A percentile compares a stretch with the other conserved stretches of the same genome.
phyloP scores from a whole-genome alignment of 768 basidiomycete genomes.

The Fomitopsis pulvina region DNA sequence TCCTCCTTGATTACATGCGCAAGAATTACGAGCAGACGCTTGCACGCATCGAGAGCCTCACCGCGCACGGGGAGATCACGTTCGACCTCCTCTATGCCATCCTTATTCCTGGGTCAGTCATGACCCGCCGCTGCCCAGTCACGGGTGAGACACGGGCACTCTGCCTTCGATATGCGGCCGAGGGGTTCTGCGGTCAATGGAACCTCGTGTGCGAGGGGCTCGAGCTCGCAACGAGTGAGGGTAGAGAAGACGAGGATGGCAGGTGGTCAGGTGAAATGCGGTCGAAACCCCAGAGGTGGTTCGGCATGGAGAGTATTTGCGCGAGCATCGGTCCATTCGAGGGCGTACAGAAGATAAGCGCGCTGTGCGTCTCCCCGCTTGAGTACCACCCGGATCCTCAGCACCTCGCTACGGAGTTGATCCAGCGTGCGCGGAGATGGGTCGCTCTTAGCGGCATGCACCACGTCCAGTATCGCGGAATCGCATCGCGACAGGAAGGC shows the following conservation, averaged over 20 bases:
- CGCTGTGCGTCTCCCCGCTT: constrained; percentile 46
- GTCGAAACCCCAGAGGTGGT: too few relatives aligned
- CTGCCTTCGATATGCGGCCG: constrained; percentile 33
- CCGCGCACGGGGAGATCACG: constrained; percentile 47
- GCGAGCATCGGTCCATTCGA: constrained; percentile 31
- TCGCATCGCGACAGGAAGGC: constrained; percentile 16
- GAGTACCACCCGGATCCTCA: constrained; percentile 37
- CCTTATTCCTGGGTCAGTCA: constrained; percentile 42
- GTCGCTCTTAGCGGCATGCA: constrained; percentile 41
- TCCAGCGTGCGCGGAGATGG: constrained; percentile 50
- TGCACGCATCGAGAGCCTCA: too few relatives aligned
- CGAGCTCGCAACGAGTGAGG: too few relatives aligned
- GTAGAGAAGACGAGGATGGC: too few relatives aligned
- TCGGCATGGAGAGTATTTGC: too few relatives aligned
- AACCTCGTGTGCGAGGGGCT: too few relatives aligned
- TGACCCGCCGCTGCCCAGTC: constrained; percentile 46
- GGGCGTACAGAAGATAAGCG: constrained; percentile 43
- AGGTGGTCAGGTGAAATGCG: too few relatives aligned
- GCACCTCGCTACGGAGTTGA: constrained; percentile 31
- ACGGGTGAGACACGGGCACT: constrained; percentile 51
- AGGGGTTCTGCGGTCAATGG: neutral
- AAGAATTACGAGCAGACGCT: too few relatives aligned
- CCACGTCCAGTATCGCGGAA: constrained; percentile 49
- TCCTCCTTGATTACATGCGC: too few relatives aligned
- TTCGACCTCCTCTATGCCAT: constrained; percentile 52